Evolutionary conservation across 257 asterid species (phyloP), one percentile per base, ranked within the genome.

Genomic region (Solanum stenotomum): DNA sequence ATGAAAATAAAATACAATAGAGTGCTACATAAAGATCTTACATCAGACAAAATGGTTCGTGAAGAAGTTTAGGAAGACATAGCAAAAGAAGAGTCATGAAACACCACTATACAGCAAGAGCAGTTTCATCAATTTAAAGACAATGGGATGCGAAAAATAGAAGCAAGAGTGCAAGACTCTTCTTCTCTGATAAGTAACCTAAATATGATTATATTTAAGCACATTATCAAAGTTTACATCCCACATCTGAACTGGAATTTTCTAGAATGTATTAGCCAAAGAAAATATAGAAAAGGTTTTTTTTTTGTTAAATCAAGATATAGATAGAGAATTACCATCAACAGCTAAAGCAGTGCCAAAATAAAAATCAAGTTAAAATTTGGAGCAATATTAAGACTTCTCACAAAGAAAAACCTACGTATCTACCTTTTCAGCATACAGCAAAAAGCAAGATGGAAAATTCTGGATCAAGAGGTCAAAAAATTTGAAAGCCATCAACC

Each of bases 401-500:
- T 6, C 85, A 46, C 40, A 81, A 83, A 75, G 72, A 35, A 40
- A 27, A 89, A 85, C 31, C 79, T 42, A 40, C 29, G 74, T 77
- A 87, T 87, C 14, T 91, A 97, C 99, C 99, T 96, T 96, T 89
- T 95, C 98, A 90, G 98, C 95, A 89, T 94, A 94, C 46, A 90
- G 59, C 84, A 94, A 90, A 92, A 95, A 95, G 68, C 98, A 91
- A 79, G 94, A 92, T 71, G 99, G 98, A 91, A 89, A 93, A 91
- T 90, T 89, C 93, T 93, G 96, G 91, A 95, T 92, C 87, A 94
- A 89, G 72, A 97, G 98, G 91, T 97, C 99, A 61, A 90, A 87
- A 92, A 94, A 93, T 90, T 93, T 94, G 94, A 96, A 95, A 81
- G 99, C 98, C 98, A 92, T 94, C 93, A 97, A 88, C 25, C 98